Evolutionary conservation across 768 basidiomycete species (phyloP).

Genomic region (Leccinum subtestaceum): DNA sequence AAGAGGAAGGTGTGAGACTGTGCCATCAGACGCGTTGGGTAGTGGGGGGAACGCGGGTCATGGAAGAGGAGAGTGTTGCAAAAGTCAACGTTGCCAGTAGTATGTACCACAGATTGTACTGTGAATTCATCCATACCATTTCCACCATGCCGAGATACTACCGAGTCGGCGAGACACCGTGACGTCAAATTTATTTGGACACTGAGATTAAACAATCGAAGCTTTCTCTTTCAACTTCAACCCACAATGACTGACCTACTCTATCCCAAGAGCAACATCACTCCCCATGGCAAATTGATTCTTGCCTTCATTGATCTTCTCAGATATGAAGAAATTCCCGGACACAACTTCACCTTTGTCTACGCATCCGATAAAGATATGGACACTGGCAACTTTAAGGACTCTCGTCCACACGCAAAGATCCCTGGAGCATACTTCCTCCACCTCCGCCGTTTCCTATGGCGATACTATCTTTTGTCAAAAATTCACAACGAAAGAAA

Average conservation of each 20-base stretch:
- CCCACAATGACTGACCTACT: conserved; percentile 12
- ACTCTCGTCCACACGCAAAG: background rate
- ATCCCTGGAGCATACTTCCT: background rate
- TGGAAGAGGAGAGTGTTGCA: no score
- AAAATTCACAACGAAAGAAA: accelerated
- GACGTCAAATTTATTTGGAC: no score
- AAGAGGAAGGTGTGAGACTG: no score
- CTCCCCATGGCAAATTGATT: background rate
- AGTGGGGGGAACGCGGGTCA: no score
- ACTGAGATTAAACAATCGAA: no score
- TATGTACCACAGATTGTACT: no score
- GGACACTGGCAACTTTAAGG: background rate
- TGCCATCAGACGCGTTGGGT: no score
- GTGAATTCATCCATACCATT: no score
- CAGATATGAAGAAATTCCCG: background rate
- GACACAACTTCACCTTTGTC: accelerated
- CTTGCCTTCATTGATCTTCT: background rate
- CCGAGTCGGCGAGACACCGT: no score
- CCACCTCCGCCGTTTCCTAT: background rate
- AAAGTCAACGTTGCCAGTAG: no score
- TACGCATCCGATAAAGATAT: background rate
- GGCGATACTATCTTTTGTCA: background rate
- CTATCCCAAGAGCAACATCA: background rate
- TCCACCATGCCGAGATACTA: no score
- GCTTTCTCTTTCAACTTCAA: no score